Base-by-base conservation (phyloP, 768 basidiomycete genomes). In the Candolleomyces aberdarensis region DNA sequence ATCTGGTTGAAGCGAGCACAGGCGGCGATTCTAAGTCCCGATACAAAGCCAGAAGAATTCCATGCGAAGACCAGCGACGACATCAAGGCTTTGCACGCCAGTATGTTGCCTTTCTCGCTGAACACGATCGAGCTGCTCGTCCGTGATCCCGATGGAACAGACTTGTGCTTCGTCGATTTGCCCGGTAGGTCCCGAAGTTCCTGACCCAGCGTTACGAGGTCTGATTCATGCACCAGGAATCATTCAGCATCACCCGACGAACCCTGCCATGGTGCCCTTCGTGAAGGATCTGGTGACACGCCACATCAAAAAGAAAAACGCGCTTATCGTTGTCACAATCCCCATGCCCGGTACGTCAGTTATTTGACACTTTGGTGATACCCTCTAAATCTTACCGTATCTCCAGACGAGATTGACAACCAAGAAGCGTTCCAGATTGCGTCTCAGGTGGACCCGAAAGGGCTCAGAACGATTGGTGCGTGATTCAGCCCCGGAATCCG, bases 331-430 rank as follows among this genome's bases (percentile, higher is more conserved):
- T 1, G 80, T 89, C 0, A 82, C 86, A 0, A 82, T 89, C 57
- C 86, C 89, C 0, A 85, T 87, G 78, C 82, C 74, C 53, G 87
- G 88, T 86, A 61, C 61, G 68, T 65, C 19, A 15, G 26, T 14
- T 26, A 31, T 49, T 19, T 15, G 41, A 52, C 22, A 29, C 40
- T 48, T 32, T 31, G 14, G 22, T 43, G 31, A 29, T 55, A 22
- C 17, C 14, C 0, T 36, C 13, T 39, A 54, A 13, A 3, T 57
- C 6, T 15, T 44, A 49, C 13, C 57, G 13, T 31, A 9, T 41
- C 5, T 15, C n/a, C 44, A 90, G 89, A 87, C 52, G 89, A 91
- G 53, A 80, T 88, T 31, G 79, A 89, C 62, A 89, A 85, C 58
- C 87, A 88, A 64, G 74, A 72, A 60, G 86, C 88, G 0, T 77